phyloP scores from a whole-genome alignment of 495 filamentous ascomycete genomes.

The Xylaria castorea region DNA sequence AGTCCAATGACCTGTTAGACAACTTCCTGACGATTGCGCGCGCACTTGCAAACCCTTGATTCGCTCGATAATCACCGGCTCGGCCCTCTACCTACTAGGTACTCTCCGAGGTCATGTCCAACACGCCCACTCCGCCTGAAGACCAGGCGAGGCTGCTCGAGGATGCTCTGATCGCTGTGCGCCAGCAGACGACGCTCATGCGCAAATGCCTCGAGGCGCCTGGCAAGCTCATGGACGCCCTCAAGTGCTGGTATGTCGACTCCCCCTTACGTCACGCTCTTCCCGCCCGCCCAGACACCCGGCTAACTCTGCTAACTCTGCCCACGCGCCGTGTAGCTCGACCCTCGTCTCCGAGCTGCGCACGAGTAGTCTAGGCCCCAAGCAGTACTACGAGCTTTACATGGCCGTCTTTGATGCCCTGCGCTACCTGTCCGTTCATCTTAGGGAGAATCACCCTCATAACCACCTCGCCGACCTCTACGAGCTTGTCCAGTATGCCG shows the following conservation, averaged over 20 bases:
- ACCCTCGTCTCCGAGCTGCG: conserved; percentile 96
- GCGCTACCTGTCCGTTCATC: conserved; percentile 93
- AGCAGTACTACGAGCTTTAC: conserved; percentile 99
- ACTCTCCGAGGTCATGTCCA: conserved; percentile 50
- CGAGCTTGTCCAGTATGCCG: conserved; percentile 98
- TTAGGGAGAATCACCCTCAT: conserved; percentile 95
- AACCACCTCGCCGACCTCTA: conserved; percentile 98
- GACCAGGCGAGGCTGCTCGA: conserved; percentile 95
- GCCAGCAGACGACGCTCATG: conserved; percentile 95
- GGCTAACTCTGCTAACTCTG: conserved; percentile 35
- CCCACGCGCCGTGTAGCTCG: conserved; percentile 63
- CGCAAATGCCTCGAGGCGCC: conserved; percentile 96
- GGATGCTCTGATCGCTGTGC: conserved; percentile 93
- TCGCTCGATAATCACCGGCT: conserved; percentile 6
- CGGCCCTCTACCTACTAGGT: not conserved
- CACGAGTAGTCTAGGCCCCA: conserved; percentile 92
- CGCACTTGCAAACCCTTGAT: conserved; percentile 15
- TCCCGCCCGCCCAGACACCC: not conserved
- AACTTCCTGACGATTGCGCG: conserved; percentile 18
- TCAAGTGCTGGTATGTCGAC: conserved; percentile 90
- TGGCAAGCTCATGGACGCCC: conserved; percentile 98
- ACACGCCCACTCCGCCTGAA: conserved; percentile 73
- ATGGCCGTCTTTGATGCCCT: conserved; percentile 99
- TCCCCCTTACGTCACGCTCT: conserved; percentile 23
- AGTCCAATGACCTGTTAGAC: conserved; percentile 23